Conservation (phyloP, 306 rosid species). For the Senna siamea region DNA sequence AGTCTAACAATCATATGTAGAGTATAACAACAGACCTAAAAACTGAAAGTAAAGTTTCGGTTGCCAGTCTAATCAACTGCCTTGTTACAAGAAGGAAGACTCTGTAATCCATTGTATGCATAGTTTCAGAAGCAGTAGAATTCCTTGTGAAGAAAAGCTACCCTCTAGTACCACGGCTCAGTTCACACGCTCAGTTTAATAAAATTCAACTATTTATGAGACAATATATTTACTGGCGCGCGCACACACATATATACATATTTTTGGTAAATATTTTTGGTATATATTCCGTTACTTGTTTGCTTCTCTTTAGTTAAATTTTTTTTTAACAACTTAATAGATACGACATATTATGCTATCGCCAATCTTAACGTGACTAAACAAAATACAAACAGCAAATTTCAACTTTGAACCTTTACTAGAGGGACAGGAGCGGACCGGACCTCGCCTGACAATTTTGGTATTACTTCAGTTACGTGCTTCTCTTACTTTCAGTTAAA, state of each 20-base stretch:
- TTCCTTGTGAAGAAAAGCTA: not conserved
- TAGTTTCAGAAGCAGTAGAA: not conserved
- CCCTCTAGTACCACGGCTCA: not conserved
- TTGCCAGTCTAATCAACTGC: not conserved
- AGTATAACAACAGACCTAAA: constrained; percentile 1
- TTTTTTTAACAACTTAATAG: not conserved
- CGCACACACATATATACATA: not conserved
- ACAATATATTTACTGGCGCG: not conserved
- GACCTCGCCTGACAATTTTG: not conserved
- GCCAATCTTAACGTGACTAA: constrained; percentile 8
- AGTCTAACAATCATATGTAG: constrained; percentile 8
- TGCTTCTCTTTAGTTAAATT: not conserved
- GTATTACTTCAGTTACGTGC: not conserved
- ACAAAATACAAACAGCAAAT: constrained; percentile 5
- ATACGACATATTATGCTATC: not conserved
- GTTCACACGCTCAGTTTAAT: not conserved
- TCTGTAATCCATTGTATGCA: constrained; percentile 2
- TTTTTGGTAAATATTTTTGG: not conserved
- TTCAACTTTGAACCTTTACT: not conserved
- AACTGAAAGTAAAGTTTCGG: not conserved
- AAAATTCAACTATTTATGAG: constrained; percentile 27
- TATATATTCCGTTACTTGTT: not conserved
- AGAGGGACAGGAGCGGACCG: too few relatives aligned
- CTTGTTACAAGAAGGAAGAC: not conserved
- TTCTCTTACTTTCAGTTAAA: not conserved